phyloP scores from a whole-genome alignment of 1,139 yeast genomes.

The Yamadazyma atlantica region DNA sequence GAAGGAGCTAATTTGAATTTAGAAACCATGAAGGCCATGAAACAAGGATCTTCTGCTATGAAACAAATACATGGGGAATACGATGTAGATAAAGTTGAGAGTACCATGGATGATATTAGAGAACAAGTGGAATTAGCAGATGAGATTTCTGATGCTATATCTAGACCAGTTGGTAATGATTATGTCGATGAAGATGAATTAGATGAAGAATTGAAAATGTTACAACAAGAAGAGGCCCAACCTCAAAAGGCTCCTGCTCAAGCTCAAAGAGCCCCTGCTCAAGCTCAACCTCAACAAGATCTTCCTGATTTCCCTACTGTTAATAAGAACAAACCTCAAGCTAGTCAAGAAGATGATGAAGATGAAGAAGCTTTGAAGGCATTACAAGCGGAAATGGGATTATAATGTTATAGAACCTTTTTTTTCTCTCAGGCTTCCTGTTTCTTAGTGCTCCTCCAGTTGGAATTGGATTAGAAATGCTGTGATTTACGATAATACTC shows the following conservation, averaged over 20 bases:
- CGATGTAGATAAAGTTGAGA: constrained; percentile 94
- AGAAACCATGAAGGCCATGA: constrained; percentile 99
- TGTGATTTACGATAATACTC: constrained; percentile 1
- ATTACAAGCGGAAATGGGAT: constrained; percentile 93
- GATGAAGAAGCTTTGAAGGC: constrained; percentile 91
- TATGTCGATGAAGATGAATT: constrained; percentile 78
- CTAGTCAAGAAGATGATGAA: constrained; percentile 63
- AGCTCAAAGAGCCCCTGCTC: constrained; percentile 11
- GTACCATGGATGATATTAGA: constrained; percentile 97
- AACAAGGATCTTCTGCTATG: constrained; percentile 96
- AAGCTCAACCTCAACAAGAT: constrained; percentile 18
- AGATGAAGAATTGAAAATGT: constrained; percentile 85
- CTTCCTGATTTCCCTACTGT: constrained; percentile 54
- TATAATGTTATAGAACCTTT: constrained; percentile 31
- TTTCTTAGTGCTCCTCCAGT: no score
- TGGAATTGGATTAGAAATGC: no score
- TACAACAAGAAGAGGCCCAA: constrained; percentile 70
- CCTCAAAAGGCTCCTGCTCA: constrained; percentile 17
- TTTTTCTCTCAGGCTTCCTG: background rate
- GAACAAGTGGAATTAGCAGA: constrained; percentile 95
- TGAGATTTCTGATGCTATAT: constrained; percentile 93
- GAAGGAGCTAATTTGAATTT: constrained; percentile 94
- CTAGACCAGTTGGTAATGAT: constrained; percentile 85
- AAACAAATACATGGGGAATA: constrained; percentile 93
- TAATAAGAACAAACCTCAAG: constrained; percentile 38